phyloP scores from a whole-genome alignment of 1,284 basidiomycete species.

The Cutaneotrichosporon daszewskae region DNA sequence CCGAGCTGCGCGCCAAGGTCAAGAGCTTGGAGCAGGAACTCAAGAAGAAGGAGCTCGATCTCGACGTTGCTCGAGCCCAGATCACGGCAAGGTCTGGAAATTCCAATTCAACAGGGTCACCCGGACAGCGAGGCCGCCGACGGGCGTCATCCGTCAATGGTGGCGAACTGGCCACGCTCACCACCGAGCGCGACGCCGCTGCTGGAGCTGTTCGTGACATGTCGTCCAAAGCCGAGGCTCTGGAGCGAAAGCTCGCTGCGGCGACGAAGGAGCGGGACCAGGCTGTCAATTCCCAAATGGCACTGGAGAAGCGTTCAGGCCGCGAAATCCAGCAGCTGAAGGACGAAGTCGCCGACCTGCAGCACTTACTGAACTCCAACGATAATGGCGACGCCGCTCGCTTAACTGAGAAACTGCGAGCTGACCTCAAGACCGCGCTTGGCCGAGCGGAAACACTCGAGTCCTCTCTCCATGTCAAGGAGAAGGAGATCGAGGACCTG shows the following conservation, averaged over 20 bases:
- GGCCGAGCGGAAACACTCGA: constrained; percentile 1
- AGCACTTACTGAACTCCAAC: constrained; percentile 39
- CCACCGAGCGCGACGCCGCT: constrained; percentile 17
- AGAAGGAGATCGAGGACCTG: constrained; percentile 7
- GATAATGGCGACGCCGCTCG: no score
- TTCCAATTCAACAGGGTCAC: no score
- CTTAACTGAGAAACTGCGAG: constrained; percentile 26
- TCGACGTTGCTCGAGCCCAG: no score
- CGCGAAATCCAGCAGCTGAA: constrained; percentile 33
- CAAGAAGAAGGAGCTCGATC: no score
- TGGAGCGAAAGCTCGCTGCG: constrained; percentile 13
- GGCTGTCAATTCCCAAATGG: constrained; percentile 44
- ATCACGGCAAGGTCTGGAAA: no score
- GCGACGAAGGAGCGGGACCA: constrained; percentile 29
- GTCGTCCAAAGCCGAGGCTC: constrained; percentile 17
- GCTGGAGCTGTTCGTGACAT: not conserved
- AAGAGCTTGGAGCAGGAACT: constrained; percentile 26
- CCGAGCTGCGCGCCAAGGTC: constrained; percentile 20
- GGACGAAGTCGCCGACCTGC: constrained; percentile 36
- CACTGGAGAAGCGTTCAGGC: constrained; percentile 30
- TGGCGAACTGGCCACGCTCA: constrained; percentile 24
- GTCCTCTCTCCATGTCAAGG: constrained; percentile 1
- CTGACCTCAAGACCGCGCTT: constrained; percentile 3
- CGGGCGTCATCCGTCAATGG: constrained; percentile 28
- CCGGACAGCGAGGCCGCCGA: not conserved